Evolutionary conservation across 2,329 filamentous ascomycete genomes (phyloP).

Genomic region (Cytospora schulzeri): DNA sequence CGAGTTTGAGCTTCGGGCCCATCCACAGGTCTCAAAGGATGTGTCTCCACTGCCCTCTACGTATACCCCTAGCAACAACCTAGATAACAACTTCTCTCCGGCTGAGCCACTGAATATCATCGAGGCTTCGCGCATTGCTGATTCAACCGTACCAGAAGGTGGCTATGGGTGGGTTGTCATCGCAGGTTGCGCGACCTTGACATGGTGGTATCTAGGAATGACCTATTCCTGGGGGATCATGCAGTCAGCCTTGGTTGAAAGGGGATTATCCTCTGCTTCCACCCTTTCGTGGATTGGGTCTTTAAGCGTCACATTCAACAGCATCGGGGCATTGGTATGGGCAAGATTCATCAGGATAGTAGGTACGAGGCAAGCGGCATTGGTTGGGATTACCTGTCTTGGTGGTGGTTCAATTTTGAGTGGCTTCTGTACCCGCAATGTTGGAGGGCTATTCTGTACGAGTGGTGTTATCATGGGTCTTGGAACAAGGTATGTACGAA

Average conservation of each 20-base stretch:
- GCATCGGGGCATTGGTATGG: constrained; percentile 54
- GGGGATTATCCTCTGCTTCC: constrained; percentile 49
- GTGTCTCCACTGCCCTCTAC: constrained; percentile 1
- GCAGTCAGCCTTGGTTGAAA: constrained; percentile 56
- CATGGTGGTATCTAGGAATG: constrained; percentile 60
- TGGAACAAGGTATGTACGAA: constrained; percentile 21
- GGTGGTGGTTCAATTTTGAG: constrained; percentile 51
- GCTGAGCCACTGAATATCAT: constrained; percentile 30
- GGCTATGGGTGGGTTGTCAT: constrained; percentile 61
- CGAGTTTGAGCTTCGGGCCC: not conserved
- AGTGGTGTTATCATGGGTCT: constrained; percentile 40
- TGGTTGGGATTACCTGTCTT: constrained; percentile 54
- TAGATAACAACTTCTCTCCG: constrained; percentile 1
- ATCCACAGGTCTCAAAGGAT: constrained; percentile 2
- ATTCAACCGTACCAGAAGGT: constrained; percentile 53
- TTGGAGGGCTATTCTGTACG: constrained; percentile 51
- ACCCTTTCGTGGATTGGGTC: constrained; percentile 63
- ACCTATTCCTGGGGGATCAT: constrained; percentile 63
- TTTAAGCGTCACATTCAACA: constrained; percentile 51
- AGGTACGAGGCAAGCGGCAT: constrained; percentile 48
- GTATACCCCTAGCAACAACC: not conserved
- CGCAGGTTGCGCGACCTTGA: constrained; percentile 49
- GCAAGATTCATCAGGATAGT: constrained; percentile 52
- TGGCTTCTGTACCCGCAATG: constrained; percentile 47
- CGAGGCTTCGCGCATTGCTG: constrained; percentile 47